Conservation (phyloP, 306 rosid species). For the Dicorynia guianensis region DNA sequence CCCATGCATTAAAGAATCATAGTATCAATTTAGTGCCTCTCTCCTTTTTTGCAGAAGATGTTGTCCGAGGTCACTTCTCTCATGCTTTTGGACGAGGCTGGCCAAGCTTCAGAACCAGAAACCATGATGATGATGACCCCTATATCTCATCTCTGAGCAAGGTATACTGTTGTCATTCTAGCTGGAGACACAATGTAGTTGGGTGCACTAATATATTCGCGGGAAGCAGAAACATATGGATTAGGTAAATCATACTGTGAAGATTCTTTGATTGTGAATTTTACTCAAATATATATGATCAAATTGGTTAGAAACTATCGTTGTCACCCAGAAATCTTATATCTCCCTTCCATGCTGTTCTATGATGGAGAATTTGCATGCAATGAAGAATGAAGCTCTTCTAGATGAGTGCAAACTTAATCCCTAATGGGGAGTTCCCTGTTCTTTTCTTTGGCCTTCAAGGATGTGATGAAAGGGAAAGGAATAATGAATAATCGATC, state of each 20-base stretch:
- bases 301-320: slow-evolving; percentile 77
- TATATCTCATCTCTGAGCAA: slow-evolving; percentile 64
- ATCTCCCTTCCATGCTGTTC: slow-evolving; percentile 82
- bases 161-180: slow-evolving; percentile 80
- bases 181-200: slow-evolving; percentile 96
- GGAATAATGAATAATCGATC: slow-evolving; percentile 94
- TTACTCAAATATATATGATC: slow-evolving; percentile 64
- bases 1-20: slow-evolving; percentile 67
- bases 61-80: slow-evolving; percentile 78
- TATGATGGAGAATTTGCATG: slow-evolving; percentile 78
- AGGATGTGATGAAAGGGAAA: slow-evolving; percentile 98
- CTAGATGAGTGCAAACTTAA: slow-evolving; percentile 49
- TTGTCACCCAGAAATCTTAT: slow-evolving; percentile 82
- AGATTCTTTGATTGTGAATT: slow-evolving; percentile 63
- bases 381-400: slow-evolving; percentile 57
- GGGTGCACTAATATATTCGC: slow-evolving; percentile 89
- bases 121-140: slow-evolving; percentile 89
- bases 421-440: slow-evolving; percentile 84
- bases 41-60: slow-evolving; percentile 71
- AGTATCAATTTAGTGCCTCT: slow-evolving; percentile 80
- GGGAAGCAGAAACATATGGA: slow-evolving; percentile 62
- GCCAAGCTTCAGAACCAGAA: slow-evolving; percentile 98
- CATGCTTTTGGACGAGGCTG: slow-evolving; percentile 97
- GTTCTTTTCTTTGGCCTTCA: slow-evolving; percentile 91
- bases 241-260: slow-evolving; percentile 80